phyloP scores from a whole-genome alignment of 257 asterid genomes.

The Plectranthus barbatus region DNA sequence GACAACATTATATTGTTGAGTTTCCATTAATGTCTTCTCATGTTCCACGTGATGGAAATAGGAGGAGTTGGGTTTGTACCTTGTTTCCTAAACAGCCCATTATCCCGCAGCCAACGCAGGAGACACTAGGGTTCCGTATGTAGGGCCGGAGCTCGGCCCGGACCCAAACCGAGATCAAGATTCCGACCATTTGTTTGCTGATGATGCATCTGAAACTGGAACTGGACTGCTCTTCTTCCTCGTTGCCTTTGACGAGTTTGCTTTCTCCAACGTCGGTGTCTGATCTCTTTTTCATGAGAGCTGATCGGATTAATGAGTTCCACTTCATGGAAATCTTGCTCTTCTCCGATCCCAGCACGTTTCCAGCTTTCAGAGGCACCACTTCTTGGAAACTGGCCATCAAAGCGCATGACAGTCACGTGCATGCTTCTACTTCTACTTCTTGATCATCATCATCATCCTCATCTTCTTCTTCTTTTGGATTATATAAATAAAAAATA shows the following conservation, averaged over 20 bases:
- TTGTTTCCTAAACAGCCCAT: slow-evolving; percentile 65
- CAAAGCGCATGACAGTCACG: neutral
- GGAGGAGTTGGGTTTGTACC: slow-evolving; percentile 20
- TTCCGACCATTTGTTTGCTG: slow-evolving; percentile 68
- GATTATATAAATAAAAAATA: neutral
- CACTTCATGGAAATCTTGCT: slow-evolving; percentile 28
- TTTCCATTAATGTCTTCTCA: too few species aligned
- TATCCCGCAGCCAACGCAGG: slow-evolving; percentile 65
- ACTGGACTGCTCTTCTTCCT: neutral
- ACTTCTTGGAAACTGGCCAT: slow-evolving; percentile 56
- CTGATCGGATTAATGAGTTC: slow-evolving; percentile 45
- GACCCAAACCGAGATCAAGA: slow-evolving; percentile 54
- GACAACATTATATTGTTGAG: neutral
- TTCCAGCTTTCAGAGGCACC: slow-evolving; percentile 45
- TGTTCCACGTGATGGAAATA: too few species aligned
- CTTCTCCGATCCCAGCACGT: slow-evolving; percentile 42
- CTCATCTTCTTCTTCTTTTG: too few species aligned
- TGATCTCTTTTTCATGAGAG: slow-evolving; percentile 35
- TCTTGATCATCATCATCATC: too few species aligned
- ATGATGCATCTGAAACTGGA: slow-evolving; percentile 38
- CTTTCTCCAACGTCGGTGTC: too few species aligned
- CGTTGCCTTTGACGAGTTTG: too few species aligned
- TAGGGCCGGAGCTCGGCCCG: slow-evolving; percentile 36
- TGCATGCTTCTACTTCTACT: neutral
- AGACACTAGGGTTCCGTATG: slow-evolving; percentile 41